Conservation (phyloP, 345 rosid genomes). For the thale cress (Arabidopsis thaliana) region TAIR10.1 NC_003071.7:18340501-18341000, state of each 20-base stretch:
- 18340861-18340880: background rate
- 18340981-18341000: slow-evolving; percentile 14
- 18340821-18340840: background rate
- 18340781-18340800: background rate
- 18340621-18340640: slow-evolving; percentile 34
- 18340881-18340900: slow-evolving; percentile 26
- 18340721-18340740: background rate
- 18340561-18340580: slow-evolving; percentile 44
- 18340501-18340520: background rate
- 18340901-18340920: background rate
- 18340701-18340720: background rate
- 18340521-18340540: background rate
- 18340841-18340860: slow-evolving; percentile 17
- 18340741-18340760: slow-evolving; percentile 14
- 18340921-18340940: background rate
- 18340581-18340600: slow-evolving; percentile 2
- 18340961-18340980: slow-evolving; percentile 37
- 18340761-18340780: background rate
- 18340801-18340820: background rate
- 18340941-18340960: background rate
- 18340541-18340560: background rate
- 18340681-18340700: background rate
- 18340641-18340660: background rate
- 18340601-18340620: slow-evolving; percentile 31
- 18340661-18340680: slow-evolving; percentile 14